These are phyloP conservation scores for Achlya hypogyna DNA, from an alignment of 352 stramenopile genomes.

Conservation along the genomic window DNA sequence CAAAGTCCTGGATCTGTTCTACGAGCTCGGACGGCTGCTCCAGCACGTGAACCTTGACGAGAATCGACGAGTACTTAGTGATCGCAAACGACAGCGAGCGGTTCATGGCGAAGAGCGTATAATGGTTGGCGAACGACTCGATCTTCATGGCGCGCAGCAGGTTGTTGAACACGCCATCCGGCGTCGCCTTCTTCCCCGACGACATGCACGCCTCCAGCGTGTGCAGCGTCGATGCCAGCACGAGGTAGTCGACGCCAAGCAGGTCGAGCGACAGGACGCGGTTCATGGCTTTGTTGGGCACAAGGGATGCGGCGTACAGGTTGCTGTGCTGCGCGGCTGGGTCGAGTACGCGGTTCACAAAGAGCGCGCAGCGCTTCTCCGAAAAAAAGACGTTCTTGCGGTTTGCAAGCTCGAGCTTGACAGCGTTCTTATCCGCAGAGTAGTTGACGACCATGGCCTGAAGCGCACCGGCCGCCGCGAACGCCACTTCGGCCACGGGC, in stretches of 20 bases:
- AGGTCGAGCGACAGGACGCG: constrained; percentile 75
- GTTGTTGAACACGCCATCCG: constrained; percentile 60
- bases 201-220: constrained; percentile 80
- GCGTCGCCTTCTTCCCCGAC: constrained; percentile 77
- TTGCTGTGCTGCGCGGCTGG: not conserved
- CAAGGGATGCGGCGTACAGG: not conserved
- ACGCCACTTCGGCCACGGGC: constrained; percentile 76
- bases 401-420: constrained; percentile 80
- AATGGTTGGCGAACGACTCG: constrained; percentile 78
- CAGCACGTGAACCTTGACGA: constrained; percentile 81
- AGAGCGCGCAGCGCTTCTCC: constrained; percentile 73
- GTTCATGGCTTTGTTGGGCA: constrained; percentile 10
- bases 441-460: constrained; percentile 89
- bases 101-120: constrained; percentile 79
- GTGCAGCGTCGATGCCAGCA: constrained; percentile 63
- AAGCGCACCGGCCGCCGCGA: constrained; percentile 69
- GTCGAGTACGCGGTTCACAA: constrained; percentile 75
- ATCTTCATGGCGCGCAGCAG: constrained; percentile 76
- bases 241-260: constrained; percentile 71
- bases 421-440: constrained; percentile 62
- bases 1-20: constrained; percentile 79
- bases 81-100: constrained; percentile 80
- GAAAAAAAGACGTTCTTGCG: constrained; percentile 66
- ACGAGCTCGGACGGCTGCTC: constrained; percentile 81
- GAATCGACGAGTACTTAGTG: constrained; percentile 75